Evolutionary conservation across 768 basidiomycete genomes (phyloP).

Genomic region (Rhodotorula kratochvilovae): DNA sequence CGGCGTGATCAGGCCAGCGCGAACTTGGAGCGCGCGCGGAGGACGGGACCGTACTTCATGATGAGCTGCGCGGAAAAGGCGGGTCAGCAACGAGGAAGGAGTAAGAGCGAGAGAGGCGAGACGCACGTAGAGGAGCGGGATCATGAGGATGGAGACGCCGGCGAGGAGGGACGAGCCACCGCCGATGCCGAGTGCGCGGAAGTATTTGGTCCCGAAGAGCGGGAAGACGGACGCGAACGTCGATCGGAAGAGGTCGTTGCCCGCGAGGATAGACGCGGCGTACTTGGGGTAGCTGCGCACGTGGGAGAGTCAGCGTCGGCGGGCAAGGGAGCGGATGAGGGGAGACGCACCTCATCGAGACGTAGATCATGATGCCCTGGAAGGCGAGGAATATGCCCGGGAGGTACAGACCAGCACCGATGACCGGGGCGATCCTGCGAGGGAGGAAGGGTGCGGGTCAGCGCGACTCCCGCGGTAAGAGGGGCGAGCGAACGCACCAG

Average conservation of each 20-base stretch:
- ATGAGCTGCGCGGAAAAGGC: slow-evolving; percentile 13
- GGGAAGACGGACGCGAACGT: slow-evolving; percentile 40
- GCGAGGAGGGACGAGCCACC: slow-evolving; percentile 46
- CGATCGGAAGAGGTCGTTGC: slow-evolving; percentile 47
- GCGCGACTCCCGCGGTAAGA: too few species aligned
- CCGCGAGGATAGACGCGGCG: slow-evolving; percentile 47
- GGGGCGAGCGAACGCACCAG: slow-evolving; percentile 38
- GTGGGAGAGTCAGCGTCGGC: not conserved
- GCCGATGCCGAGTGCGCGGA: slow-evolving; percentile 45
- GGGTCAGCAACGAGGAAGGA: not conserved
- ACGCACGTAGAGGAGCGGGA: slow-evolving; percentile 45
- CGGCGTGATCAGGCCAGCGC: not conserved
- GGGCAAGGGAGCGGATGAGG: too few species aligned
- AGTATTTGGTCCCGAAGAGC: slow-evolving; percentile 45
- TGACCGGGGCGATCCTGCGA: slow-evolving; percentile 20
- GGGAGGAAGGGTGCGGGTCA: too few species aligned
- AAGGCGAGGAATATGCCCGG: slow-evolving; percentile 23
- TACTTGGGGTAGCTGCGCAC: slow-evolving; percentile 43
- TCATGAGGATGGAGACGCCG: slow-evolving; percentile 45
- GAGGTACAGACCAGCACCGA: slow-evolving; percentile 31
- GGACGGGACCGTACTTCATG: slow-evolving; percentile 15
- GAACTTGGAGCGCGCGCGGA: slow-evolving; percentile 22
- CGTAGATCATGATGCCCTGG: slow-evolving; percentile 24
- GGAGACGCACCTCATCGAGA: slow-evolving; percentile 3
- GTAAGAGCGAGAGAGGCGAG: not conserved